Evolutionary conservation across 2,329 filamentous ascomycete genomes (phyloP), one percentile per base, ranked within the genome.

Genomic region (Parafenestella ontariensis): DNA sequence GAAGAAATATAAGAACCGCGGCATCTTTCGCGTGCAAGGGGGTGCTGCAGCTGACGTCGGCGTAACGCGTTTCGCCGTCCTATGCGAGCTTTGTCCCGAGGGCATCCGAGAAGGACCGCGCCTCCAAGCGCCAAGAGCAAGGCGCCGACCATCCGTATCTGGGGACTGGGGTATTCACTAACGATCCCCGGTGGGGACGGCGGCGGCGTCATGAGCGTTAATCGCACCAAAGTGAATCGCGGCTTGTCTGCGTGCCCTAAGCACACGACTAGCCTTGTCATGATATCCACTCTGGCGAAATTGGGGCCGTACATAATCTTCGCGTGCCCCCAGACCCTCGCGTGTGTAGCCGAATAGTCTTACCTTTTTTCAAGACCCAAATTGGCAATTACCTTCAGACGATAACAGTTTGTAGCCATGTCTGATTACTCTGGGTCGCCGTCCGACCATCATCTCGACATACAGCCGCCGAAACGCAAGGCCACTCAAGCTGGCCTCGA

Each of bases 401-500:
- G 49, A 58, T 52, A 46, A 57, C 54, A 60, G 31, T 52, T 39
- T 29, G 51, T 45, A 59, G 59, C 62, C 69, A 76, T 76, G 73
- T 76, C 73, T 54, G 73, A 76, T 20, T 74, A 67, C 54, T 75
- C 72, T 47, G 70, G 58, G 39, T 75, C 72, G 26, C 69, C 69
- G 20, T 75, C 72, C 28, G 72, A 74, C 59, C 65, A 69, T 44
- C 65, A 67, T 24, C 63, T 63, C 39, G 62, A 71, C 20, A 54
- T 62, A 39, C 71, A 72, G 43, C 66, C 68, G 13, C 58, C 85
- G 79, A 88, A 87, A 76, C 81, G 85, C 59, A 86, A 86, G 66
- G 81, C 83, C 39, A 80, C 82, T 36, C 77, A 80, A 52, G 84
- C 85, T 23, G 84, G 84, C 24, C 74, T 87, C 40, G 78, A 83